phyloP scores from a whole-genome alignment of 1,284 basidiomycete species.

The Pseudozyma sp. region DNA sequence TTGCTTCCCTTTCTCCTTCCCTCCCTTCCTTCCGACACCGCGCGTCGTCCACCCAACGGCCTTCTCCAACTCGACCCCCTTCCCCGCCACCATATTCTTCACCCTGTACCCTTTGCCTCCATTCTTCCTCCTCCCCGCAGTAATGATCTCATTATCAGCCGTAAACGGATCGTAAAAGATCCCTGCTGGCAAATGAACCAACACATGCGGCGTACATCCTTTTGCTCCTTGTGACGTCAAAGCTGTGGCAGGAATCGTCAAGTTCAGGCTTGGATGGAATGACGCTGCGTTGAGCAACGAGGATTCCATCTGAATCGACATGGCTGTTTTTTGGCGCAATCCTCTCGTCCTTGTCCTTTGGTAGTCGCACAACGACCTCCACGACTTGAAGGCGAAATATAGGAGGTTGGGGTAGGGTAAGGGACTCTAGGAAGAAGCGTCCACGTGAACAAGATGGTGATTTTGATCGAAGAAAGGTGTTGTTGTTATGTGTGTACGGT shows the following conservation, averaged over 20 bases:
- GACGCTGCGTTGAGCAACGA: background rate
- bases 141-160: slow-evolving; percentile 8
- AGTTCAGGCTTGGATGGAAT: slow-evolving; percentile 21
- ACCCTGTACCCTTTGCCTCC: background rate
- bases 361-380: too few relatives aligned
- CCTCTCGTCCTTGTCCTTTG: too few relatives aligned
- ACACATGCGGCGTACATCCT: slow-evolving; percentile 11
- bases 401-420: too few relatives aligned
- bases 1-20: slow-evolving; percentile 9
- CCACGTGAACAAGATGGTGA: too few relatives aligned
- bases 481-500: too few relatives aligned
- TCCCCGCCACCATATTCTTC: background rate
- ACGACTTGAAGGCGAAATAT: too few relatives aligned
- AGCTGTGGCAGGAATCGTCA: slow-evolving; percentile 3
- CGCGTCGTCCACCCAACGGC: slow-evolving; percentile 19
- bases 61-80: slow-evolving; percentile 20
- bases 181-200: slow-evolving; percentile 26
- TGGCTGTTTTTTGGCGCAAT: too few relatives aligned
- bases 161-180: slow-evolving; percentile 45
- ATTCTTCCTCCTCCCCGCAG: slow-evolving; percentile 3
- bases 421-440: too few relatives aligned
- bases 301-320: background rate
- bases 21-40: background rate
- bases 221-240: background rate
- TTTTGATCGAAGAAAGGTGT: too few relatives aligned